These are phyloP conservation scores for Ophiostoma montium DNA, from an alignment of 2,329 filamentous ascomycete genomes.

Conservation along the genomic window DNA sequence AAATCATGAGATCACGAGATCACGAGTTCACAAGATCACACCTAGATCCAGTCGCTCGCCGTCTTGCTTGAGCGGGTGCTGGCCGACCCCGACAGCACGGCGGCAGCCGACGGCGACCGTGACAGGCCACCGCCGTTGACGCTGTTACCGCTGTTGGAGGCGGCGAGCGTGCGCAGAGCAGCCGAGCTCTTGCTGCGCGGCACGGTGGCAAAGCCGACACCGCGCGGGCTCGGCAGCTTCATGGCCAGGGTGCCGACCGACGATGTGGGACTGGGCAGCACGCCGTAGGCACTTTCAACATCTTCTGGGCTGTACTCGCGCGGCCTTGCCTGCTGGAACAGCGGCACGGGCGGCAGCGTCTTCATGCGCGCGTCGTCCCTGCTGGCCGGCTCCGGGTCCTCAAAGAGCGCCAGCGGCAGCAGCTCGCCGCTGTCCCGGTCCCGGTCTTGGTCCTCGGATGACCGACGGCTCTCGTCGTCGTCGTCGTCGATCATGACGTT, in stretches of 20 bases:
- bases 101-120: neutral
- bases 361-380: slow-evolving; percentile 24
- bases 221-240: slow-evolving; percentile 27
- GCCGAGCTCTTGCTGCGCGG: slow-evolving; percentile 13
- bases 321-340: neutral
- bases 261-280: slow-evolving; percentile 22
- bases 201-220: slow-evolving; percentile 27
- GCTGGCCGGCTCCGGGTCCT: slow-evolving; percentile 15
- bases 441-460: too few relatives aligned
- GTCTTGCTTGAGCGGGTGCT: slow-evolving; percentile 1
- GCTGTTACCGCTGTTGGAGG: neutral
- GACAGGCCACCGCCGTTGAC: too few relatives aligned
- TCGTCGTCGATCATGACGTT: too few relatives aligned
- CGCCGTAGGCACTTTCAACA: slow-evolving; percentile 30
- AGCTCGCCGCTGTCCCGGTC: neutral
- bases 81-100: neutral
- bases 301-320: slow-evolving; percentile 10
- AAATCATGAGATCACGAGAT: too few relatives aligned
- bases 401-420: slow-evolving; percentile 6
- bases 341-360: slow-evolving; percentile 25
- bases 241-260: slow-evolving; percentile 19
- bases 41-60: slow-evolving; percentile 13
- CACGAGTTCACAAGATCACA: too few relatives aligned
- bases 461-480: too few relatives aligned
- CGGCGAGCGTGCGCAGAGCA: neutral